Percentiles rank a stretch among this genome's conserved stretches.
These are phyloP conservation scores for Mycosphaerella sp. DNA, from an alignment of 2,329 filamentous ascomycete genomes.

Conservation along the genomic window DNA sequence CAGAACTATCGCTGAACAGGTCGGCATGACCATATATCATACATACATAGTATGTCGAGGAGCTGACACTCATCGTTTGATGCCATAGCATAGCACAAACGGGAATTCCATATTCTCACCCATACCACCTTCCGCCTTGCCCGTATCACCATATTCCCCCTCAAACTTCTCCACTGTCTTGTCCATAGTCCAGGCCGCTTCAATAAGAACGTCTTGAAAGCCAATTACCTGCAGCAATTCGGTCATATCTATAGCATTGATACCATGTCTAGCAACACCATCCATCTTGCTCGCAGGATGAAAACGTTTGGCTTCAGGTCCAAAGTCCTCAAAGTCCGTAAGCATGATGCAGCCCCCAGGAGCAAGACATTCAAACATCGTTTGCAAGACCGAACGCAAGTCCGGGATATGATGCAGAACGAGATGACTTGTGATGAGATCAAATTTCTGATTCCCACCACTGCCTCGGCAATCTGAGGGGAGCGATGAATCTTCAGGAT, in stretches of 20 bases:
- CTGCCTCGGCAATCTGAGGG: slow-evolving; percentile 11
- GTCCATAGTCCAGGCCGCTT: slow-evolving; percentile 23
- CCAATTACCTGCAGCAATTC: slow-evolving; percentile 19
- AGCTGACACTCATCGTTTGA: slow-evolving; percentile 7
- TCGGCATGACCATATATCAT: too few relatives aligned
- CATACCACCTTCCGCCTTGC: slow-evolving; percentile 5
- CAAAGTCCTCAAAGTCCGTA: slow-evolving; percentile 27
- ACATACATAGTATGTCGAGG: too few relatives aligned
- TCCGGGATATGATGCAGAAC: slow-evolving; percentile 27
- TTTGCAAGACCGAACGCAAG: slow-evolving; percentile 20
- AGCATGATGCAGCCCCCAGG: slow-evolving; percentile 22
- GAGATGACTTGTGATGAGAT: slow-evolving; percentile 25
- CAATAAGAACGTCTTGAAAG: slow-evolving; percentile 21
- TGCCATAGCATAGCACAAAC: slow-evolving; percentile 24
- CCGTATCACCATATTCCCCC: slow-evolving; percentile 24
- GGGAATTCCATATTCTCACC: slow-evolving; percentile 25
- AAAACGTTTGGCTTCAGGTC: slow-evolving; percentile 23
- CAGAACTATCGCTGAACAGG: too few relatives aligned
- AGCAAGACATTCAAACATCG: slow-evolving; percentile 23
- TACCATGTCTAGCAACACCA: slow-evolving; percentile 25
- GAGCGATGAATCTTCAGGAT: slow-evolving; percentile 21
- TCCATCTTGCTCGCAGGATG: slow-evolving; percentile 24
- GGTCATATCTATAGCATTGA: slow-evolving; percentile 20
- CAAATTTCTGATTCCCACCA: slow-evolving; percentile 20
- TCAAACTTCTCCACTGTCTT: slow-evolving; percentile 27